Evolutionary conservation across 306 rosid species (phyloP), one percentile per base, ranked within the genome.

Genomic region (Prunus davidiana): DNA sequence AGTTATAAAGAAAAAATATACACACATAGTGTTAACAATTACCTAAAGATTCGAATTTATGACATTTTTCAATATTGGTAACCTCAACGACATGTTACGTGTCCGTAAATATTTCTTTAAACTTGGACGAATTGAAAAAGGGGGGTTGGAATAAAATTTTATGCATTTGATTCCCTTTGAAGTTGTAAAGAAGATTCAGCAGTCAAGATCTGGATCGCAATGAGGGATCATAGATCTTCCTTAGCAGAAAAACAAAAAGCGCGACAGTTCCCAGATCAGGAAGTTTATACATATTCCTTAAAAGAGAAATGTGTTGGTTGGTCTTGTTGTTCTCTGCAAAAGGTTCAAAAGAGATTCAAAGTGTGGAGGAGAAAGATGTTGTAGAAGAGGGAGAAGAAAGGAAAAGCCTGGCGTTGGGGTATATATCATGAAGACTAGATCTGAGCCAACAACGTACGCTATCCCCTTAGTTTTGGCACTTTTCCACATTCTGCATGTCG

Each of bases 341-440:
- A 64, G 74, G 78, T 58, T 56, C 84, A 61, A 75, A 80, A 69
- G 84, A 80, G 80, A 75, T 80, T 80, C 84, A 80, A 80, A 80
- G 84, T 58, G 28, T 16, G 55, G 24, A 19, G 47, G 34, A 69
- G 62, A 69, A 77, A 69, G 62, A 77, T 27, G 45, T 22, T 52
- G 27, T 45, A 65, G 76, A 73, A 43, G 83, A 75, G 28, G 63
- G 28, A 61, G 69, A 32, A 18, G 64, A 68, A 60, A 69, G 71
- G 70, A 67, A 69, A 62, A 27, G 67, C 64, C 64, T 75, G 84
- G 38, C 12, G 15, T 30, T 64, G 51, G 69, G 80, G 70, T 73
- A 10, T 6, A 61, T 54, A 62, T 62, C 22, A 51, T 75, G 77
- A 75, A 80, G 80, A 80, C 84, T 69, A 80, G 84, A 80, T 80